These are phyloP conservation scores for Mycosphaerelloides madeirae DNA, from an alignment of 2,329 filamentous ascomycete species.

Conservation along the genomic window DNA sequence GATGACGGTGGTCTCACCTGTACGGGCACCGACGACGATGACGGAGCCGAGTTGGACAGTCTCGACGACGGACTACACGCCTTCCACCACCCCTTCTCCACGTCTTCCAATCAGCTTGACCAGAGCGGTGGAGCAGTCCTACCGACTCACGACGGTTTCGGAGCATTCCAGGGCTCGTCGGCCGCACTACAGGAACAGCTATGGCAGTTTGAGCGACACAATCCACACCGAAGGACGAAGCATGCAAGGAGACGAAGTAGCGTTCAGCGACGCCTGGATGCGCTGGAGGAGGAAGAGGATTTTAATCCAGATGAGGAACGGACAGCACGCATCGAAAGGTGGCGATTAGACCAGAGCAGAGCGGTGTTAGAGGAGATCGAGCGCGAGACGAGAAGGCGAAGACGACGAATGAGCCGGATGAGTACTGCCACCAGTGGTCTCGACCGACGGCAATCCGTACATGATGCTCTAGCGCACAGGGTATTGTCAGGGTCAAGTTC, in stretches of 20 bases:
- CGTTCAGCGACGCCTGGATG: constrained; percentile 54
- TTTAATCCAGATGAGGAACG: constrained; percentile 64
- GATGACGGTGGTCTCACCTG: constrained; percentile 38
- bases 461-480: constrained; percentile 14
- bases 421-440: constrained; percentile 32
- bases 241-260: constrained; percentile 51
- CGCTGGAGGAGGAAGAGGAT: constrained; percentile 48
- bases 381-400: constrained; percentile 63
- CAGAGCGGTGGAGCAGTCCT: constrained; percentile 65
- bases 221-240: constrained; percentile 61
- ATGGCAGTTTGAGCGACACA: constrained; percentile 83
- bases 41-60: constrained; percentile 77
- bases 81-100: constrained; percentile 60
- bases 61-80: constrained; percentile 87
- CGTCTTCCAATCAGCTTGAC: constrained; percentile 47
- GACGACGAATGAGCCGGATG: constrained; percentile 60
- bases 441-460: constrained; percentile 11
- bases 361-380: constrained; percentile 84
- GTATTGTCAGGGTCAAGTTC: constrained; percentile 24
- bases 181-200: constrained; percentile 71
- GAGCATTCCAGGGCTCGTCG: constrained; percentile 62
- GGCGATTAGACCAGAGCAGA: constrained; percentile 85
- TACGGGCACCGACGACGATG: constrained; percentile 41
- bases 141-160: constrained; percentile 88
- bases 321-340: constrained; percentile 79